phyloP scores from a whole-genome alignment of 192 early-diverging fungal genomes.

The Backusella parvicylindrica region DNA sequence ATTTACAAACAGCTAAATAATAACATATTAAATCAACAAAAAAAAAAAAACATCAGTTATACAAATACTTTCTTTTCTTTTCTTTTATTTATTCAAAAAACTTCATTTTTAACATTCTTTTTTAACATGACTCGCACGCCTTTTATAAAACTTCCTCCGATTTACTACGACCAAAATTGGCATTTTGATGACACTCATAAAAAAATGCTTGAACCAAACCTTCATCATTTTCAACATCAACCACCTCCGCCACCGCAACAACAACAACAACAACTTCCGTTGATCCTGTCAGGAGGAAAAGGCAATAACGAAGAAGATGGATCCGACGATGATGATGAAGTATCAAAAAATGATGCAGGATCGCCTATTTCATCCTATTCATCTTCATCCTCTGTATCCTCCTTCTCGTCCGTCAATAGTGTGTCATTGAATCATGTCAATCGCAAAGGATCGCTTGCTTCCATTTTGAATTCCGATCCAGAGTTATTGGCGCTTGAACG shows the following conservation, averaged over 20 bases:
- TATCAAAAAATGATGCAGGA: not conserved
- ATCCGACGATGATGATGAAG: not conserved
- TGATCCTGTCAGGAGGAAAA: not conserved
- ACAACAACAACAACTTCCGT: not conserved
- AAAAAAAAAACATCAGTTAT: not conserved
- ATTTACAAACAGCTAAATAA: not conserved
- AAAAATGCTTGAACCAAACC: not conserved
- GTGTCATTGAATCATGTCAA: not conserved
- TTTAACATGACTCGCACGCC: not conserved
- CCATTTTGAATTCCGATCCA: conserved; percentile 17
- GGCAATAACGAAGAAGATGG: not conserved
- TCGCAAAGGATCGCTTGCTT: conserved; percentile 26
- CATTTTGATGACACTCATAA: not conserved
- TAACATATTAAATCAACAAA: not conserved
- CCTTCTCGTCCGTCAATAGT: not conserved
- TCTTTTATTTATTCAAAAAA: not conserved
- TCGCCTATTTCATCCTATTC: not conserved
- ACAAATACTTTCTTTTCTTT: not conserved
- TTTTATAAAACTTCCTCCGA: not conserved
- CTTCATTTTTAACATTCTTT: not conserved
- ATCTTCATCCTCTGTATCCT: not conserved
- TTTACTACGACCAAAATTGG: not conserved
- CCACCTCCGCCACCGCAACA: not conserved
- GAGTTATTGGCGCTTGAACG: conserved; percentile 13
- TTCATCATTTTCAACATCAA: not conserved